phyloP scores from a whole-genome alignment of 2,329 filamentous ascomycete genomes.

The Cladosporium sp. region DNA sequence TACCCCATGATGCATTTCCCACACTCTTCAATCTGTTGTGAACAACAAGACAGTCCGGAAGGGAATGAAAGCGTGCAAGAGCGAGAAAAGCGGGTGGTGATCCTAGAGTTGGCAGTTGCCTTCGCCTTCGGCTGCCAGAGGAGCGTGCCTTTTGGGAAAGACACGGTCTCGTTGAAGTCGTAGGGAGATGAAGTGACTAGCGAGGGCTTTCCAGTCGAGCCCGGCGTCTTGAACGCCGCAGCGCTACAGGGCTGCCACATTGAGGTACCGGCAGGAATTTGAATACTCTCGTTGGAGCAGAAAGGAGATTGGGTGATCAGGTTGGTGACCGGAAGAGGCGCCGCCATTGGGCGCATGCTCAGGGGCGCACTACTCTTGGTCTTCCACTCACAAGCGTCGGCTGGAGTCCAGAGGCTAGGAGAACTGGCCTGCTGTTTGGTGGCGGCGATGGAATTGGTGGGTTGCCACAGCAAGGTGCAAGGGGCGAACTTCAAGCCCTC shows the following conservation, averaged over 20 bases:
- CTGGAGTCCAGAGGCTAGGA: neutral
- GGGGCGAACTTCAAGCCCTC: neutral
- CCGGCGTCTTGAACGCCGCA: neutral
- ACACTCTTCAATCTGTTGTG: neutral
- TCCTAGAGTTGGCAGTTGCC: neutral
- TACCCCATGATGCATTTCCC: neutral
- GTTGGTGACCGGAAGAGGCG: neutral
- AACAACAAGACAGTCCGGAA: neutral
- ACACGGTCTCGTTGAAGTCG: neutral
- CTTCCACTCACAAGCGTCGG: neutral
- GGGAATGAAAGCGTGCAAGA: neutral
- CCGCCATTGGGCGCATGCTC: neutral
- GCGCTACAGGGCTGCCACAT: neutral
- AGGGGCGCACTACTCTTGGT: neutral
- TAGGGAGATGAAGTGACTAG: neutral
- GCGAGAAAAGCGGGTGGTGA: neutral
- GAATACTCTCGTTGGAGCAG: neutral
- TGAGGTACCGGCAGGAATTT: neutral
- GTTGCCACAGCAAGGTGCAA: neutral
- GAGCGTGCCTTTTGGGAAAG: neutral
- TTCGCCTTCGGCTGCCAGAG: neutral
- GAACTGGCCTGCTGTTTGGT: neutral
- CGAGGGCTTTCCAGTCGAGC: neutral
- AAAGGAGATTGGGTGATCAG: neutral
- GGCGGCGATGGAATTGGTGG: neutral